Evolutionary conservation across 768 basidiomycete species (phyloP).

Genomic region (Tricholoma bakamatsutake): DNA sequence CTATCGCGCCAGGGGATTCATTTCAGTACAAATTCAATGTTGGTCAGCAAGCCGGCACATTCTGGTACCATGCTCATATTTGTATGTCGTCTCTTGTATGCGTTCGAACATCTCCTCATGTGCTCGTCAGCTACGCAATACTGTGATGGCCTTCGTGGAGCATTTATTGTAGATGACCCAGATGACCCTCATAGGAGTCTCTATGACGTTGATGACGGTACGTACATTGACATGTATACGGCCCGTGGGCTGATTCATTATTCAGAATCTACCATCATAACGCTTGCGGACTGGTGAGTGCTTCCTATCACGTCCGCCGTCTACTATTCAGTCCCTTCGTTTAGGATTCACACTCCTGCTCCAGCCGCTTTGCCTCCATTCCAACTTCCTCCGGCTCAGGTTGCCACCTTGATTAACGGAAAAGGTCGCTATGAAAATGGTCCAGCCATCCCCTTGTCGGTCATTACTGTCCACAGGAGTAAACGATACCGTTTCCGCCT

Average conservation of each 20-base stretch:
- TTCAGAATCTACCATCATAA: constrained; percentile 34
- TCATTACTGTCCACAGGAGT: constrained; percentile 28
- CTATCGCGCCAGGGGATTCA: constrained; percentile 27
- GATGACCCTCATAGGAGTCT: constrained; percentile 23
- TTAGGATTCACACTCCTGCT: background rate
- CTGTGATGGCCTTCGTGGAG: constrained; percentile 38
- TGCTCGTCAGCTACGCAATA: constrained; percentile 35
- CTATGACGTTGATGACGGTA: constrained; percentile 20
- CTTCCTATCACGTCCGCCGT: background rate
- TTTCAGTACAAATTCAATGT: constrained; percentile 33
- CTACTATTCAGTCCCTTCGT: background rate
- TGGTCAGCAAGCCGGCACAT: constrained; percentile 18
- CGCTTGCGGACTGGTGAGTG: constrained; percentile 32
- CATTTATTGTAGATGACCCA: constrained; percentile 32
- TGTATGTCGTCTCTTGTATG: constrained; percentile 9
- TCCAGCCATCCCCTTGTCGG: constrained; percentile 19
- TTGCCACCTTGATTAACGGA: constrained; percentile 30
- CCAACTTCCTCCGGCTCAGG: background rate
- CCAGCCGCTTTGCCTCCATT: background rate
- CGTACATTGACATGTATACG: background rate
- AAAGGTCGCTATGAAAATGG: constrained; percentile 28
- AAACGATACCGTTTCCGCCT: constrained; percentile 35
- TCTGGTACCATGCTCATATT: constrained; percentile 24
- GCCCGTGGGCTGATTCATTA: background rate
- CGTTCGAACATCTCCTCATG: constrained; percentile 9